phyloP scores from a whole-genome alignment of 1,284 basidiomycete genomes.

The Ceratobasidium sp. region DNA sequence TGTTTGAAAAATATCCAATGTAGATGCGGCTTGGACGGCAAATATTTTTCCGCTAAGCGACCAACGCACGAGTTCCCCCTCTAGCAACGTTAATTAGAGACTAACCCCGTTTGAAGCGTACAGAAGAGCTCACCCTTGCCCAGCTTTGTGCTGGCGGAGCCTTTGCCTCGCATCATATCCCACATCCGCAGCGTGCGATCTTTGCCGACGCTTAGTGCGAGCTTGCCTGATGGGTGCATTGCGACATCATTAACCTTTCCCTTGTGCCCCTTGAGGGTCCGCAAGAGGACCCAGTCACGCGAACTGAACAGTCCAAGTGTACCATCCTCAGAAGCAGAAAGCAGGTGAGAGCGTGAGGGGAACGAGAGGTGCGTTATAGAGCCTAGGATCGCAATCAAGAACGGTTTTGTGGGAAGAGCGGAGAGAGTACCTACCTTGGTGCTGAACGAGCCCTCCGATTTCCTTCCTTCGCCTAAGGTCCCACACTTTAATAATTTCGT shows the following conservation, averaged over 20 bases:
- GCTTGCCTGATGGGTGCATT: constrained; percentile 92
- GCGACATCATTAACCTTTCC: constrained; percentile 91
- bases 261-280: constrained; percentile 92
- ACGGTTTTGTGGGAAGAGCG: not conserved
- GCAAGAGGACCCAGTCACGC: constrained; percentile 92
- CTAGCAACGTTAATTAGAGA: constrained; percentile 59
- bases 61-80: constrained; percentile 91
- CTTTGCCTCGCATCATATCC: constrained; percentile 97
- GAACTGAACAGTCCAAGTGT: constrained; percentile 91
- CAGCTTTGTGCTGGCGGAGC: constrained; percentile 88
- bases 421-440: constrained; percentile 76
- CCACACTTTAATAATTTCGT: constrained; percentile 99
- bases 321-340: constrained; percentile 92
- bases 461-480: constrained; percentile 91
- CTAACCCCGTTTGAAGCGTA: not conserved
- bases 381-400: constrained; percentile 62
- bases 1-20: constrained; percentile 85
- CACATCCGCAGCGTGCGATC: constrained; percentile 95
- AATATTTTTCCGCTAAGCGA: constrained; percentile 81
- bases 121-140: constrained; percentile 74
- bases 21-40: constrained; percentile 80
- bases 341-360: constrained; percentile 88
- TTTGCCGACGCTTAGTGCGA: constrained; percentile 91
- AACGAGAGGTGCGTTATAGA: constrained; percentile 93
- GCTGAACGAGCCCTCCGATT: constrained; percentile 92